A percentile compares a stretch with the other conserved stretches of the same genome.
These are phyloP conservation scores for bread wheat (Triticum aestivum) DNA, from an alignment of 176 grass and related monocot genomes.

Conservation along the genomic window IWGSC_CS_RefSeq_v2.1 NC_057796.1:406074921-406075420, in stretches of 20 bases:
- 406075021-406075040: neutral
- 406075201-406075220: neutral
- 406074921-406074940: constrained; percentile 83
- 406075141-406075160: neutral
- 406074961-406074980: constrained; percentile 50
- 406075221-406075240: neutral
- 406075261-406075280: neutral
- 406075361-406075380: neutral
- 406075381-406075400: neutral
- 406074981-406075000: constrained; percentile 17
- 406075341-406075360: neutral
- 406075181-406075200: constrained; percentile 5
- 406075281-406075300: neutral
- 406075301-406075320: neutral
- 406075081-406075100: neutral
- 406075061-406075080: neutral
- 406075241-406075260: constrained; percentile 14
- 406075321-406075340: neutral
- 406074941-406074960: constrained; percentile 54
- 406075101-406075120: neutral
- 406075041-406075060: constrained; percentile 16
- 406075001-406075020: constrained; percentile 27
- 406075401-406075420: neutral
- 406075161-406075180: constrained; percentile 17
- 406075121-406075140: constrained; percentile 11